Evolutionary conservation across 768 basidiomycete species (phyloP), one percentile per base, ranked within the genome.

Genomic region (Cystobasidium onofrii): DNA sequence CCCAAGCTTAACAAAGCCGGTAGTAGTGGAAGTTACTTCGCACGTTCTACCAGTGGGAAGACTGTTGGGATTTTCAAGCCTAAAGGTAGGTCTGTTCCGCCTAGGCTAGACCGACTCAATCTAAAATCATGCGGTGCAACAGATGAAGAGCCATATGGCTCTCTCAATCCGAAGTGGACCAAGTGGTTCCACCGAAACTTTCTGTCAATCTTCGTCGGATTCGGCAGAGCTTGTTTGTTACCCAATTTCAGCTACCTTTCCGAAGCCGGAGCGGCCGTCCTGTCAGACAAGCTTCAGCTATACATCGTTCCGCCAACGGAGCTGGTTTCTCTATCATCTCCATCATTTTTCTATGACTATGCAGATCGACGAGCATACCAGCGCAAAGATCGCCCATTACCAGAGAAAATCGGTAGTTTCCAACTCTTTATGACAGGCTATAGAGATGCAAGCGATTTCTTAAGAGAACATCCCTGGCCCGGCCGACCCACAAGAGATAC

Each of bases 341-440:
- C 87, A 87, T 89, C 91, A 4, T 95, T 95, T 81, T 95, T 90
- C 81, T 95, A 94, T 77, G 90, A 92, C 78, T 94, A 91, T 91
- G 82, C 92, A 33, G 92, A 94, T 77, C 84, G 91, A 73, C 61
- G 73, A 9, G 75, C 73, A 15, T 50, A 57, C 50, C 55, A 71
- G 23, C 18, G 27, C 13, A 92, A 91, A 82, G 91, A 92, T 77
- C 91, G 91, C 78, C 84, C 85, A 0, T 80, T 93, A 23, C 90
- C 90, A 27, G 90, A 90, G 74, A 95, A 95, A 82, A 88, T 92
- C 63, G 92, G 92, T 9, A 90, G 89, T 77, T 88, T 92, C 87
- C 92, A 95, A 78, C 88, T 87, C 69, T 94, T 95, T 81, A 82
- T 93, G 78, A 86, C 90, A 76, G 91, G 92, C 17, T 94, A 85